Evolutionary conservation across 352 stramenopile species (phyloP).

Genomic region (Phytophthora colocasiae): DNA sequence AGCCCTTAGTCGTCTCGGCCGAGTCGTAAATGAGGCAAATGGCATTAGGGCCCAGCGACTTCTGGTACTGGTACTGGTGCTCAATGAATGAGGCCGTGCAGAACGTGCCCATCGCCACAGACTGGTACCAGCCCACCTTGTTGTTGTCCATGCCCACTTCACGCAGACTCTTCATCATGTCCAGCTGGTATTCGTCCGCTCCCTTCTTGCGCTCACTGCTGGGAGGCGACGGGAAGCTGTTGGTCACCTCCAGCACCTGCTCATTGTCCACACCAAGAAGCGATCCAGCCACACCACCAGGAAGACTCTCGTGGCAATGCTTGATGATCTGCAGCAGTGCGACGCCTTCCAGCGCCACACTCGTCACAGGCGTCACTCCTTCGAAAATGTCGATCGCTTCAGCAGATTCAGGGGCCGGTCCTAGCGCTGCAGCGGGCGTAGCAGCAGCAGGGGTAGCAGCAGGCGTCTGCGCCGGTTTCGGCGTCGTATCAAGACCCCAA

Average conservation of each 20-base stretch:
- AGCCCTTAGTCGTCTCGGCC: conserved; percentile 94
- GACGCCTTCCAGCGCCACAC: conserved; percentile 82
- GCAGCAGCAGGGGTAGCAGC: conserved; percentile 16
- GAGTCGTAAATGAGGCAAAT: conserved; percentile 99
- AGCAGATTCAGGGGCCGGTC: conserved; percentile 31
- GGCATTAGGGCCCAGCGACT: conserved; percentile 96
- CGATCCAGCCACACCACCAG: conserved; percentile 94
- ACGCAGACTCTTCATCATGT: conserved; percentile 99
- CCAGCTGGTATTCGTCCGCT: conserved; percentile 96
- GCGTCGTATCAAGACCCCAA: conserved; percentile 66
- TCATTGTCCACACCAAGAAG: conserved; percentile 95
- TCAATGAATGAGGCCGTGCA: conserved; percentile 95
- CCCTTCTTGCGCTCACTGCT: conserved; percentile 82
- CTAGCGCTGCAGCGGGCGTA: conserved; percentile 17
- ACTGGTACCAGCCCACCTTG: conserved; percentile 99
- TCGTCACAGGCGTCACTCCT: conserved; percentile 64
- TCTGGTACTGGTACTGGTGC: conserved; percentile 97
- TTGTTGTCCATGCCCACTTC: conserved; percentile 99
- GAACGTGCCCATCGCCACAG: conserved; percentile 97
- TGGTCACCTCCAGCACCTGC: conserved; percentile 96
- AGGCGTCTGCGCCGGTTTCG: conserved; percentile 31
- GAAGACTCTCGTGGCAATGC: conserved; percentile 97
- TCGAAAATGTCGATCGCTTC: conserved; percentile 82
- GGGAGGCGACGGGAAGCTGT: conserved; percentile 96
- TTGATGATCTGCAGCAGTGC: conserved; percentile 97